phyloP scores from a whole-genome alignment of 2,329 filamentous ascomycete species.

The Pseudogymnoascus sp. region DNA sequence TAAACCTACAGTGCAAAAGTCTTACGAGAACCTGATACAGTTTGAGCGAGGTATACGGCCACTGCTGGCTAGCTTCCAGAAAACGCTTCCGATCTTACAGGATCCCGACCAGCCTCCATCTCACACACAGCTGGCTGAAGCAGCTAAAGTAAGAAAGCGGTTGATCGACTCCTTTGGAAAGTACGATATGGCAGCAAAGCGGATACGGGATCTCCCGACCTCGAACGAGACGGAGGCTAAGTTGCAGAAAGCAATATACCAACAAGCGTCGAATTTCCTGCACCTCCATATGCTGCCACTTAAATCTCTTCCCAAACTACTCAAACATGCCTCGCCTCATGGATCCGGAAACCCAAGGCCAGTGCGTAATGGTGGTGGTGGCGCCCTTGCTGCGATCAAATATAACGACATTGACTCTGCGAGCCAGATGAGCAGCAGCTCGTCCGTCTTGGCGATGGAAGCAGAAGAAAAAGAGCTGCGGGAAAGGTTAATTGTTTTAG shows the following conservation, averaged over 20 bases:
- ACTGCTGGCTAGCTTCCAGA: constrained; percentile 62
- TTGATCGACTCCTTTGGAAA: constrained; percentile 65
- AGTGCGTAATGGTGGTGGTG: constrained; percentile 16
- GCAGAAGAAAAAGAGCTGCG: constrained; percentile 61
- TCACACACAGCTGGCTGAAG: constrained; percentile 52
- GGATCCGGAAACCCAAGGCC: constrained; percentile 27
- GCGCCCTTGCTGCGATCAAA: constrained; percentile 50
- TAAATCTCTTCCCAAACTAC: constrained; percentile 50
- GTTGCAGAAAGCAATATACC: constrained; percentile 60
- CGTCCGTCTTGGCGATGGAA: constrained; percentile 55
- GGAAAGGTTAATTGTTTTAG: constrained; percentile 59
- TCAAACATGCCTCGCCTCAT: constrained; percentile 52
- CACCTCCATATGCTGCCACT: constrained; percentile 70
- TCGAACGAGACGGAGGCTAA: constrained; percentile 54
- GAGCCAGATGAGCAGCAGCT: constrained; percentile 46
- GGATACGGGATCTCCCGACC: constrained; percentile 59
- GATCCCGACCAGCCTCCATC: constrained; percentile 48
- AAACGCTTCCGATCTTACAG: constrained; percentile 54
- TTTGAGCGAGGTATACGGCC: constrained; percentile 64
- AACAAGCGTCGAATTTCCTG: constrained; percentile 61
- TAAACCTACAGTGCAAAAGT: constrained; percentile 52
- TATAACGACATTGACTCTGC: constrained; percentile 44
- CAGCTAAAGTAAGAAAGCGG: constrained; percentile 61
- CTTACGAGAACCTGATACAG: constrained; percentile 60
- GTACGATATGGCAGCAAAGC: constrained; percentile 59